Evolutionary conservation across 306 rosid species (phyloP).

Genomic region (Purshia tridentata): DNA sequence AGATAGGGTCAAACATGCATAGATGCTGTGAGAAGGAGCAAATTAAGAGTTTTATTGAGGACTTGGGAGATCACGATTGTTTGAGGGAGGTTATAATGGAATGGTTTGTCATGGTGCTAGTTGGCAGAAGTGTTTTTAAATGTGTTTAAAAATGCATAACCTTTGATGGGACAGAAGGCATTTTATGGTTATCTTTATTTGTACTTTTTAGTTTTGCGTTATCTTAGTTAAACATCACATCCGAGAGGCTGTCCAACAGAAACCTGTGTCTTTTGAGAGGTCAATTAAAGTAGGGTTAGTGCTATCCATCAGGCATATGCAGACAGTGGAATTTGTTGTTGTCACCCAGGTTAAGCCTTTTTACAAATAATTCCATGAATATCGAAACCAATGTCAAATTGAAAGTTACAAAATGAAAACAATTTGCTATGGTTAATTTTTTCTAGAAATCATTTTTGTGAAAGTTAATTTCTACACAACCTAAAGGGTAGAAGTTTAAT

Average conservation of each 20-base stretch:
- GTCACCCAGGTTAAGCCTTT: background rate
- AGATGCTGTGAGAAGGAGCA: background rate
- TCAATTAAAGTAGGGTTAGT: background rate
- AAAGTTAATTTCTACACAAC: no score
- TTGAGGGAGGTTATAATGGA: background rate
- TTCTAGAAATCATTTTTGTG: no score
- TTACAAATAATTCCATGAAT: no score
- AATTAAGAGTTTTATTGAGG: background rate
- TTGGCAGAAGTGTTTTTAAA: background rate
- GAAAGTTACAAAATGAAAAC: no score
- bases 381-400: no score
- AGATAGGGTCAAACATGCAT: background rate
- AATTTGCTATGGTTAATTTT: no score
- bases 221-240: background rate
- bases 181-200: background rate
- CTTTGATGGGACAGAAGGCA: background rate
- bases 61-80: background rate
- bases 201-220: background rate
- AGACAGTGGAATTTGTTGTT: background rate
- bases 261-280: background rate
- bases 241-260: background rate
- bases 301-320: background rate
- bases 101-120: background rate
- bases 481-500: no score
- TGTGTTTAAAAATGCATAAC: background rate